These are phyloP conservation scores for Aspergillus candidus DNA, from an alignment of 2,329 filamentous ascomycete genomes.

Conservation along the genomic window DNA sequence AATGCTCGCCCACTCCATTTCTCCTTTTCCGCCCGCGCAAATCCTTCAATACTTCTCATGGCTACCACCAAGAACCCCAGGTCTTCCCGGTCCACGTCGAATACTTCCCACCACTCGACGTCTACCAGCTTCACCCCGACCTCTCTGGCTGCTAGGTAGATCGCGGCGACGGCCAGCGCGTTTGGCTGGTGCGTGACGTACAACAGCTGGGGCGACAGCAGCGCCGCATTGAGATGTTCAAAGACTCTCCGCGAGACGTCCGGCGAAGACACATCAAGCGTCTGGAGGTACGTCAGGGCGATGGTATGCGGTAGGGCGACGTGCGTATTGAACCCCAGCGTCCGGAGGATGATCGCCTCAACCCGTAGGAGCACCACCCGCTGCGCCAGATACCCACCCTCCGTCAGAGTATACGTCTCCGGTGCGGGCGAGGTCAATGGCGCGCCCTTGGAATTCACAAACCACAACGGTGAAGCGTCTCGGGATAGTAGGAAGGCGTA, in stretches of 20 bases:
- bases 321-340: slow-evolving; percentile 75
- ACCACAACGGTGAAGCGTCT: slow-evolving; percentile 48
- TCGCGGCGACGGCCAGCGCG: slow-evolving; percentile 75
- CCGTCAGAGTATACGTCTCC: slow-evolving; percentile 62
- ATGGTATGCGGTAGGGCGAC: slow-evolving; percentile 80
- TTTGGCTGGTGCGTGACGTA: slow-evolving; percentile 90
- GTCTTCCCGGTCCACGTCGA: slow-evolving; percentile 91
- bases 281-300: slow-evolving; percentile 86
- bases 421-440: slow-evolving; percentile 37
- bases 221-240: slow-evolving; percentile 75
- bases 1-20: slow-evolving; percentile 51
- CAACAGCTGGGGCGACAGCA: slow-evolving; percentile 80
- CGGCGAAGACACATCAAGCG: slow-evolving; percentile 62
- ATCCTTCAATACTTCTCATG: slow-evolving; percentile 70
- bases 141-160: slow-evolving; percentile 84
- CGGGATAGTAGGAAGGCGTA: slow-evolving; percentile 72
- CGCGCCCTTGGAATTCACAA: slow-evolving; percentile 27
- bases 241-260: slow-evolving; percentile 60
- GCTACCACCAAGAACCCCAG: slow-evolving; percentile 86
- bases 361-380: slow-evolving; percentile 61
- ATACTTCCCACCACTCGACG: slow-evolving; percentile 94
- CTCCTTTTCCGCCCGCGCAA: slow-evolving; percentile 55
- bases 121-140: slow-evolving; percentile 70
- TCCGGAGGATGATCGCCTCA: slow-evolving; percentile 70
- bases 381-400: slow-evolving; percentile 62